Base-by-base conservation (phyloP, 306 rosid genomes). In the Acmispon strigosus region DNA sequence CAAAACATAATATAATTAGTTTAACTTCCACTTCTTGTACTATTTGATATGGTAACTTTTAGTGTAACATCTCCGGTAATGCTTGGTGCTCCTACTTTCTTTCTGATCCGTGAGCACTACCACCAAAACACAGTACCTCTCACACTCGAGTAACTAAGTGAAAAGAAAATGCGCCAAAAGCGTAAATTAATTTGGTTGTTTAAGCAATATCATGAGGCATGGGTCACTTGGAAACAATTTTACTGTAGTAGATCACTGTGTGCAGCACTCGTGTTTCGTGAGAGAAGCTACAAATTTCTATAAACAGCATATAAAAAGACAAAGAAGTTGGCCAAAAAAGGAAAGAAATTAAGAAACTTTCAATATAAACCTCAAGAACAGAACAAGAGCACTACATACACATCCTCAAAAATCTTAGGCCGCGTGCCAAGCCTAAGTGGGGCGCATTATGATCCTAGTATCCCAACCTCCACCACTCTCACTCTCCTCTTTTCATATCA, bases 351-450 rank as follows among this genome's bases (percentile, higher is more conserved):
- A 37, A 73, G 54, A 64, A 67, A 77, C 64, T 66, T 66, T 54
- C 14, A 75, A 80, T 51, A 63, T 69, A 54, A 79, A 62, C 61
- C 85, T 81, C 78, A 81, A 81, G 32, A 27, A 27, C 32, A 62
- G 16, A 61, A 7, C 57, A 73, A 65, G 71, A 74, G 69, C 82
- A 86, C 86, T 70, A 74, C 75, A 73, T 82, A 81, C 37, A 80
- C 84, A 81, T 14, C 54, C 37, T 80, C 83, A 84, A 80, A 84
- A 84, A 73, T 85, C 86, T 76, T 76, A 83, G 91, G 93, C 96
- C 93, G 93, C 96, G 96, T 90, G 96, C 78, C 85, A 78, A 78
- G 78, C 82, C 88, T 69, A 74, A 85, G 96, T 90, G 96, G 91
- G 85, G 90, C 82, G 89, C 93, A 83, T 77, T 78, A 90, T 87